Conservation (phyloP, 140 eudicot genomes). For the Oenanthe javanica region DNA sequence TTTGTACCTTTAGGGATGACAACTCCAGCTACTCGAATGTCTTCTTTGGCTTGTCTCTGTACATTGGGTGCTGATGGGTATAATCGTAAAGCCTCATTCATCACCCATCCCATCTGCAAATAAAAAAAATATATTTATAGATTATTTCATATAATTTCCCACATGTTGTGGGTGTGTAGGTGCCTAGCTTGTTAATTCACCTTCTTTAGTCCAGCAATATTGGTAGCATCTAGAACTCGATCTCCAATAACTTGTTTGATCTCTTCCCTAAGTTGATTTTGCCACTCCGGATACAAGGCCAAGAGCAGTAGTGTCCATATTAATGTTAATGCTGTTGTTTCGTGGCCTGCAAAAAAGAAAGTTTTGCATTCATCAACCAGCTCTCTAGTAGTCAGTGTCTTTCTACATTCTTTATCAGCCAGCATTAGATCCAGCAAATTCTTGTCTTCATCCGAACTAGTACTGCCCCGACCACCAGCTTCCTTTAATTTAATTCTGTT, state of each 20-base stretch:
- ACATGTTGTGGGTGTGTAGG: not conserved
- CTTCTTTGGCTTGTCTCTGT: not conserved
- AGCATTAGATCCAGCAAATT: slow-evolving; percentile 63
- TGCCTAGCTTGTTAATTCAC: slow-evolving; percentile 23
- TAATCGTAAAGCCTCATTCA: not conserved
- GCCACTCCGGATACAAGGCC: slow-evolving; percentile 79
- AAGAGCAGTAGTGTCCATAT: slow-evolving; percentile 75
- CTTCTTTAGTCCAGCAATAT: slow-evolving; percentile 78
- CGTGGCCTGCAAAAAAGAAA: slow-evolving; percentile 89
- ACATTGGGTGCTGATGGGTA: not conserved
- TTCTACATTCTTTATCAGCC: slow-evolving; percentile 30
- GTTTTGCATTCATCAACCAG: slow-evolving; percentile 94
- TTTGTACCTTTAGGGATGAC: not conserved
- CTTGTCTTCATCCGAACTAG: slow-evolving; percentile 10
- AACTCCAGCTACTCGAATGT: not conserved
- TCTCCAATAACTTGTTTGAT: slow-evolving; percentile 66
- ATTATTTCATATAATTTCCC: not conserved
- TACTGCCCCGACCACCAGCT: slow-evolving; percentile 5
- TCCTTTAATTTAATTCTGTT: slow-evolving; percentile 28
- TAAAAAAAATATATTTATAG: too few species aligned
- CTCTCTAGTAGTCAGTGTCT: slow-evolving; percentile 49
- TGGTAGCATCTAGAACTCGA: slow-evolving; percentile 55
- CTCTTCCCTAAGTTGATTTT: slow-evolving; percentile 64
- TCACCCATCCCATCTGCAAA: not conserved
- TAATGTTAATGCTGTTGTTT: slow-evolving; percentile 75